Base-by-base conservation (phyloP, 352 stramenopile genomes). In the Pythium dissimile region DNA sequence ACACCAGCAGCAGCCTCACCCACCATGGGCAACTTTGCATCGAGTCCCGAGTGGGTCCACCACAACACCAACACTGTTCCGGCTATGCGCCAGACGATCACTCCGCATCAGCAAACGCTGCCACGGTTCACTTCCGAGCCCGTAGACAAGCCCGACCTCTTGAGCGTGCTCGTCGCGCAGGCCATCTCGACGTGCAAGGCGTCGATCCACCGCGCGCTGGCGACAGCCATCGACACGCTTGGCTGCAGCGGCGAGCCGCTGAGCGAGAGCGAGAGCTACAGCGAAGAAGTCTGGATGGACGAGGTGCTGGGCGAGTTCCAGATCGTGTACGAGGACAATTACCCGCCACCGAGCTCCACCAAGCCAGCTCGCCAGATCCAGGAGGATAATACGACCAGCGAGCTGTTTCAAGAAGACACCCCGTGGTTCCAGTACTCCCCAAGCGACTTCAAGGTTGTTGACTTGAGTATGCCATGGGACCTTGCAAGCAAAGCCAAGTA, bases 251-350 rank as follows among this genome's bases (percentile, higher is more conserved):
- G 2, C 18, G 46, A 42, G 15, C 0, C 15, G n/a, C 13, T 8
- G 8, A 27, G 21, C 7, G 21, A 24, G 18, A 30, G 9, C 4
- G 37, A 32, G 20, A 53, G 2, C 16, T 18, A 27, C 10, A 45
- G 57, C 24, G 38, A 61, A 21, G 43, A 61, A 21, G 27, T 53
- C 21, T 4, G 3, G 3, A 54, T 64, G 38, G 48, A 66, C n/a
- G 62, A 59, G 12, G 39, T 67, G 48, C 63, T 71, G 5, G 53
- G 59, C 53, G 64, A 71, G 43, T 71, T 71, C 43, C 57, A 71
- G 42, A 59, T 64, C 45, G 54, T 71, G 13, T 66, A 63, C 21
- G 64, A 71, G 31, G 21, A 54, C 5, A 54, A 35, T 23, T 67
- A 54, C 31, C 44, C 47, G 27, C 30, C 44, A 20, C 45, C 31